A percentile compares a stretch with the other conserved stretches of the same genome.
phyloP scores from a whole-genome alignment of 108 stramenopile genomes.

The Parietichytrium sp. region DNA sequence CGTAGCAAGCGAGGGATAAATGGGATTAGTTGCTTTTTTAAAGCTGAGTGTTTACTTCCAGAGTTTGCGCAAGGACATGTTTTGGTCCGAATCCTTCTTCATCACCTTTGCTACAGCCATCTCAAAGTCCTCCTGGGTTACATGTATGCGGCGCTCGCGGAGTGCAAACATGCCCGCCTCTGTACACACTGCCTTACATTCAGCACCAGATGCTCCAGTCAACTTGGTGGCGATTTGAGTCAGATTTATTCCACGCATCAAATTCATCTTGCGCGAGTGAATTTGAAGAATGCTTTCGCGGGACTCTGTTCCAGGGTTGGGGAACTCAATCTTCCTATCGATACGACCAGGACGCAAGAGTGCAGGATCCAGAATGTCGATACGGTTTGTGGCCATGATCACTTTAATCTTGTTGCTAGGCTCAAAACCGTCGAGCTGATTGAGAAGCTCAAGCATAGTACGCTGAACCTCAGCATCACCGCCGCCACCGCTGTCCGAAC shows the following conservation, averaged over 20 bases:
- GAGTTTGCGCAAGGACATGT: conserved; percentile 89
- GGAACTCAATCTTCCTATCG: conserved; percentile 96
- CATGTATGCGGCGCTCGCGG: conserved; percentile 94
- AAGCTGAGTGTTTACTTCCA: conserved; percentile 98
- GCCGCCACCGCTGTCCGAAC: conserved; percentile 79
- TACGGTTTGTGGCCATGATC: conserved; percentile 94
- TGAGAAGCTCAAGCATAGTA: conserved; percentile 97
- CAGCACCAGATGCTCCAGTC: conserved; percentile 90
- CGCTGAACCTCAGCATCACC: conserved; percentile 98
- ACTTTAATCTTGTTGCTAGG: conserved; percentile 98
- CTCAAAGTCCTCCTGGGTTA: conserved; percentile 99
- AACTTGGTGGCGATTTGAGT: conserved; percentile 87
- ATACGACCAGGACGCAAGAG: conserved; percentile 89
- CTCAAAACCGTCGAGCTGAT: conserved; percentile 99
- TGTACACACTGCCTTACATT: conserved; percentile 99
- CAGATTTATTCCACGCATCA: conserved; percentile 91
- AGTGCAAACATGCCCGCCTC: conserved; percentile 99
- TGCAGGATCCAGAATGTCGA: conserved; percentile 94
- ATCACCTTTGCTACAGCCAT: conserved; percentile 99
- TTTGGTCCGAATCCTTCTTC: conserved; percentile 96
- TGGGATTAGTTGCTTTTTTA: too few relatives aligned
- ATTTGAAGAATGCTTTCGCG: conserved; percentile 88
- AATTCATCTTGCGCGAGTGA: conserved; percentile 95
- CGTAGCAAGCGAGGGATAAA: too few relatives aligned
- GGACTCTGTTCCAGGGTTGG: conserved; percentile 82